Conservation (phyloP, 768 basidiomycete genomes). For the Tephrocybe sp. region DNA sequence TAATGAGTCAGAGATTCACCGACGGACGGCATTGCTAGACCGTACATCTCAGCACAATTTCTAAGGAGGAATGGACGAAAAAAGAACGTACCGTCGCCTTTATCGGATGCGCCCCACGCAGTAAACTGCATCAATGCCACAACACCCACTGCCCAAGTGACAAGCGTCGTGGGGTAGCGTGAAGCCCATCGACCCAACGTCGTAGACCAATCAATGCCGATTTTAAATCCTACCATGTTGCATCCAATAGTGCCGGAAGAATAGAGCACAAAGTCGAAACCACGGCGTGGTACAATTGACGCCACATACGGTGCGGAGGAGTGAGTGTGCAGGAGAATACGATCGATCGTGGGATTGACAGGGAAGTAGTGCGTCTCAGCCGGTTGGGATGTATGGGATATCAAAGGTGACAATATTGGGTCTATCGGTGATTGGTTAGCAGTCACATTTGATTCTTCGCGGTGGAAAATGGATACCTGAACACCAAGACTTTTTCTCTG, state of each 20-base stretch:
- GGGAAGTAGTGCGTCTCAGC: slow-evolving; percentile 71
- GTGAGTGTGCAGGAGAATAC: slow-evolving; percentile 66
- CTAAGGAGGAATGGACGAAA: not conserved
- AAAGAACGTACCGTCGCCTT: slow-evolving; percentile 20
- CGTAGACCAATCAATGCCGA: slow-evolving; percentile 69
- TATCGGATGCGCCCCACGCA: slow-evolving; percentile 41
- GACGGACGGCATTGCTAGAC: slow-evolving; percentile 46
- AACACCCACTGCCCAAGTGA: slow-evolving; percentile 76
- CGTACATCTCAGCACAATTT: not conserved
- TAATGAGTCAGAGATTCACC: slow-evolving; percentile 47
- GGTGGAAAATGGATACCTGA: slow-evolving; percentile 25
- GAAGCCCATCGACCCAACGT: slow-evolving; percentile 69
- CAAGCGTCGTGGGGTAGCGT: slow-evolving; percentile 70
- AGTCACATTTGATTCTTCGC: not conserved
- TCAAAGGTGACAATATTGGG: slow-evolving; percentile 57
- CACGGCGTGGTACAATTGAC: slow-evolving; percentile 25
- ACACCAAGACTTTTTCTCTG: slow-evolving; percentile 24
- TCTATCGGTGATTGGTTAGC: slow-evolving; percentile 31
- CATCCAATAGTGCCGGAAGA: slow-evolving; percentile 53
- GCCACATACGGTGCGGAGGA: slow-evolving; percentile 65
- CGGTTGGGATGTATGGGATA: slow-evolving; percentile 56
- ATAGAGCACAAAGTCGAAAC: slow-evolving; percentile 58
- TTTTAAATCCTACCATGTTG: slow-evolving; percentile 34
- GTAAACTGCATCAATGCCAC: slow-evolving; percentile 54
- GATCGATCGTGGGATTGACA: slow-evolving; percentile 33